Evolutionary conservation across 192 early-diverging fungal species (phyloP), one percentile per base, ranked within the genome.

Genomic region (Cladochytrium replicatum): DNA sequence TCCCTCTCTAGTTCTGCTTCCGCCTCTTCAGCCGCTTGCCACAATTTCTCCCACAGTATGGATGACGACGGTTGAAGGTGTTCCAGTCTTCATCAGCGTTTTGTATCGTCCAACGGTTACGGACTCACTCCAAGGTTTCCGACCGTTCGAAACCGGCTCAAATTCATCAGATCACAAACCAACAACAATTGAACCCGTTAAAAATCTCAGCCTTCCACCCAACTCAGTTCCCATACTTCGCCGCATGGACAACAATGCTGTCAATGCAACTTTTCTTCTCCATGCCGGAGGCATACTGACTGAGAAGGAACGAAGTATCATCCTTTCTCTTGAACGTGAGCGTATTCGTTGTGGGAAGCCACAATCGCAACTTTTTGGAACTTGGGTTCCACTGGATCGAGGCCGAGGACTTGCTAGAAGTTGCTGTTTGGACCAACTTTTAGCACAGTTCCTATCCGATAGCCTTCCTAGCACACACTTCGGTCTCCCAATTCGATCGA

Each of bases 301-400:
- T 13, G 87, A 89, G 29, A 71, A 80, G 41, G 90, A 96, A 48
- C 76, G 83, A 8, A 85, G 78, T 46, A 87, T 91, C 39, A 80
- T 90, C 5, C 71, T 96, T 22, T 85, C 84, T 41, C 69, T 96
- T 51, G 92, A 96, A 47, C 69, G 87, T 11, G 77, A 74, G 32
- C 75, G 84, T 37, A 78, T 86, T 42, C 81, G 87, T 39, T 74
- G 81, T 55, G 80, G 83, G 8, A 75, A 82, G 50, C 73, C 74
- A 32, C 69, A 76, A 21, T 81, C 78, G 25, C 67, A 73, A 50
- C 65, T 93, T 23, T 81, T 77, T 42, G 92, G 92, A 24, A 93
- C 90, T 3, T 96, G 92, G 92, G 88, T 96, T 42, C 92, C 92
- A 6, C 72, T 96, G 21, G 66, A 72, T 1, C 79, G 92, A 3